These are phyloP conservation scores for Pestalotiopsis fici DNA, from an alignment of 2,329 filamentous ascomycete genomes.

Conservation along the genomic window DNA sequence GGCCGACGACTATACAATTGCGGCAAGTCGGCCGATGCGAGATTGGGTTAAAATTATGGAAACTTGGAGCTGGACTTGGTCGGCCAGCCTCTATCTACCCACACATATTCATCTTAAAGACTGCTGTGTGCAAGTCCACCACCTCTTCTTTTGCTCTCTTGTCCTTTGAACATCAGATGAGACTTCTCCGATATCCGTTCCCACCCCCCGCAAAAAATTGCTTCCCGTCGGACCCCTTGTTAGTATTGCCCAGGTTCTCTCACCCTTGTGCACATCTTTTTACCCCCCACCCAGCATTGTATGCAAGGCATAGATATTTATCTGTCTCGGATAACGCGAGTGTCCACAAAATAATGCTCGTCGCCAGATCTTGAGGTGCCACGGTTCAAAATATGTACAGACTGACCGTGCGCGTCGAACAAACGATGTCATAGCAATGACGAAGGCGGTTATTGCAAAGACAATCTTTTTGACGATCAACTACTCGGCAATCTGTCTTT, in stretches of 20 bases:
- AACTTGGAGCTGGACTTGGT: too few relatives aligned
- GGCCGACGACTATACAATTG: constrained; percentile 1
- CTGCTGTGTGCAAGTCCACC: too few relatives aligned
- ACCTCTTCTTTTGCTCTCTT: neutral
- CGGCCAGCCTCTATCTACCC: neutral
- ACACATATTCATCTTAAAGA: neutral
- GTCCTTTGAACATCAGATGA: neutral
- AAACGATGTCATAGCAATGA: neutral
- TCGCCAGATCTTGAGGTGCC: neutral
- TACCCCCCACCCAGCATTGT: neutral
- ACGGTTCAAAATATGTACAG: neutral
- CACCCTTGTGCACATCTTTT: neutral
- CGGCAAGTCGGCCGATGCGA: constrained; percentile 4
- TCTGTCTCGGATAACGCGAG: neutral
- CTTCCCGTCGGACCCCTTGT: neutral
- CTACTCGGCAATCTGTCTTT: neutral
- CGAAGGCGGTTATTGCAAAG: neutral
- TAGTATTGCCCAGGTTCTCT: neutral
- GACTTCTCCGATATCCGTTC: neutral
- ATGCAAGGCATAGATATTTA: neutral
- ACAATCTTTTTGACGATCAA: neutral
- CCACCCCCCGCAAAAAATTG: neutral
- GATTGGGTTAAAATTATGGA: neutral
- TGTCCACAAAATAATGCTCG: neutral
- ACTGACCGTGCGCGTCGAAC: neutral